Percentiles rank a stretch among this genome's conserved stretches.
Evolutionary conservation across 352 stramenopile genomes (phyloP).

Genomic region (Pythium angustatum): DNA sequence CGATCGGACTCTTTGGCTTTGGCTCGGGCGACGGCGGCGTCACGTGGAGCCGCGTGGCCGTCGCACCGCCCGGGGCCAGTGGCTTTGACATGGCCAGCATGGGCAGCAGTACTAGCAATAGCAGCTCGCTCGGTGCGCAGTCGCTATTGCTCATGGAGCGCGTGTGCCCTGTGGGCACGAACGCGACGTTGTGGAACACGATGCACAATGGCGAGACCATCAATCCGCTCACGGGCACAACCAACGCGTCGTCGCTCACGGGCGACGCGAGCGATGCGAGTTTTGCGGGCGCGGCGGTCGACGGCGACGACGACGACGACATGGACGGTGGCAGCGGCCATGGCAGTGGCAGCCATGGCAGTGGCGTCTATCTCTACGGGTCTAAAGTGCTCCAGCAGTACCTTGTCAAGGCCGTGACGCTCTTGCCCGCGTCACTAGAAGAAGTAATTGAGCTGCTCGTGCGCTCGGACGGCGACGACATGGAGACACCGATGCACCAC

Average conservation of each 20-base stretch:
- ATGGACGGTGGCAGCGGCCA: too few relatives aligned
- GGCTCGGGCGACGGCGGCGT: conserved; percentile 47
- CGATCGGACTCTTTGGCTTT: conserved; percentile 75
- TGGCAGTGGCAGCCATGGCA: too few relatives aligned
- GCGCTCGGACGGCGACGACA: conserved; percentile 59
- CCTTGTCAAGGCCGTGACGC: conserved; percentile 62
- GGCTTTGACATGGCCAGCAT: conserved; percentile 6
- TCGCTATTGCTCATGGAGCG: conserved; percentile 53
- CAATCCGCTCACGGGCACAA: conserved; percentile 22
- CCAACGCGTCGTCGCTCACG: conserved; percentile 23
- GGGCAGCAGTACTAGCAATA: conserved; percentile 17
- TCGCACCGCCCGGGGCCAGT: conserved; percentile 16
- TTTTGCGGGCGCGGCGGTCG: neutral
- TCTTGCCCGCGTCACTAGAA: conserved; percentile 61
- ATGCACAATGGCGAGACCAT: conserved; percentile 51
- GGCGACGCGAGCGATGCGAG: neutral
- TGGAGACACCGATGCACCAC: conserved; percentile 69
- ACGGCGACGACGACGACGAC: conserved; percentile 13
- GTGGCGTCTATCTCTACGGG: conserved; percentile 34
- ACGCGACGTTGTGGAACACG: conserved; percentile 61
- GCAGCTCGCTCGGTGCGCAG: conserved; percentile 28
- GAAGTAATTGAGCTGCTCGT: conserved; percentile 73
- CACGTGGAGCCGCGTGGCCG: conserved; percentile 55
- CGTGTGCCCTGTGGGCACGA: conserved; percentile 62
- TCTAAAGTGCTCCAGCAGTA: conserved; percentile 76